Evolutionary conservation across 441 rosid species (phyloP), one percentile per base, ranked within the genome.

Genomic region (Arabidopsis hybrid): DNA sequence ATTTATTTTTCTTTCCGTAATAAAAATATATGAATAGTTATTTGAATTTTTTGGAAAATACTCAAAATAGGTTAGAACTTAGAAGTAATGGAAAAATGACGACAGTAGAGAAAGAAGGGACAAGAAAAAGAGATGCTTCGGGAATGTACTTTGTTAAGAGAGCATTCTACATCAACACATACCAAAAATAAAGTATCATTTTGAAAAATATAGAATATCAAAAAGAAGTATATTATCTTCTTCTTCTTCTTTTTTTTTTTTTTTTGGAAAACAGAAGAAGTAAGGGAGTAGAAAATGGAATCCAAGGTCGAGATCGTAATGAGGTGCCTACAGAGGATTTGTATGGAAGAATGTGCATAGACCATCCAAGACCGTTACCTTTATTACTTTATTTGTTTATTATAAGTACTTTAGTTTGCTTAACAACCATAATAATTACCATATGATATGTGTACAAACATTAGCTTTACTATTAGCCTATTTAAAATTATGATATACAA

Each of bases 101-200:
- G 26, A 21, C 26, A 55, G 2, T 2, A 71, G 47, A 58, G 29
- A 65, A 59, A 65, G 50, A 39, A 50, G 8, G 42, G 65, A 32
- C 58, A 70, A 63, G 75, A 81, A 73, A 67, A 78, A 82, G 75
- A 78, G 79, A 82, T 80, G 67, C 78, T 82, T 80, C 65, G 59
- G 60, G 63, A 71, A 60, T 66, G 77, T 77, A 71, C 77, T 82
- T 71, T 80, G 75, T 63, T 65, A 50, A 74, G 68, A 71, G 51
- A 52, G 17, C 61, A 73, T 61, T 55, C 67, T 46, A 65, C 69
- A 45, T 59, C 70, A 61, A 51, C 43, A 45, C 3, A 65, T 65
- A 71, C 63, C 53, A 47, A 77, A 70, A 35, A 46, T 55, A 76
- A 63, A 69, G 79, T 69, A 75, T 35, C 47, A 29, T 6, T 42